These are phyloP conservation scores for Cydonia oblonga DNA, from an alignment of 331 rosid genomes.

Conservation along the genomic window DNA sequence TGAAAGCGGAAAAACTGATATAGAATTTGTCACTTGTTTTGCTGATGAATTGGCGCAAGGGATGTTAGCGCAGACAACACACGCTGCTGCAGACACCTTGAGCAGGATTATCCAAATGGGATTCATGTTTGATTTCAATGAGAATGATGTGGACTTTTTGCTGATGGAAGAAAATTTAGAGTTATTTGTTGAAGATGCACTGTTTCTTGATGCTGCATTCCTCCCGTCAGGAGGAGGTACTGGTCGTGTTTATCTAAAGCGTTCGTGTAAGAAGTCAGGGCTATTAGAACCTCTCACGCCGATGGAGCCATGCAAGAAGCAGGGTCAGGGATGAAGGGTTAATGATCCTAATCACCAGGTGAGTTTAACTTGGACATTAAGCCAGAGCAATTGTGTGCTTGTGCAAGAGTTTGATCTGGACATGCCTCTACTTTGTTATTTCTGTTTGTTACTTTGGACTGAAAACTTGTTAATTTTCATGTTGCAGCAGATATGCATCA, in stretches of 20 bases:
- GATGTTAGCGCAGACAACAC: not conserved
- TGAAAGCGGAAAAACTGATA: not conserved
- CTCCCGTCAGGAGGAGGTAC: too few species aligned
- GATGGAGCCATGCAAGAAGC: not conserved
- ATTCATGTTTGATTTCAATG: not conserved
- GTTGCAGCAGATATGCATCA: too few species aligned
- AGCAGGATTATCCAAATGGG: conserved; percentile 3
- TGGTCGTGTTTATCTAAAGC: not conserved
- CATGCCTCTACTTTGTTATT: too few species aligned
- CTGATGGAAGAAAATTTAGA: too few species aligned
- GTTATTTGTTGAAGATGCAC: too few species aligned
- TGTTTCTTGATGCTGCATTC: too few species aligned
- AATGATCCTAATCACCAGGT: not conserved
- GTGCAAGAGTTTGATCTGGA: too few species aligned
- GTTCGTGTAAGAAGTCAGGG: not conserved
- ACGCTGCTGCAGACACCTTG: not conserved
- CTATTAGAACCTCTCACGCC: not conserved
- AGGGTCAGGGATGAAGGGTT: not conserved
- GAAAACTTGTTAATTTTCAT: too few species aligned
- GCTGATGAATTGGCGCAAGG: conserved; percentile 5
- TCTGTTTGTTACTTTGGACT: too few species aligned
- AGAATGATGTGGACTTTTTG: not conserved
- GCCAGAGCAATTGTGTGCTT: too few species aligned
- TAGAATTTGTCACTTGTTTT: conserved; percentile 6
- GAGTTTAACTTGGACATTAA: too few species aligned